Evolutionary conservation across 1,284 basidiomycete genomes (phyloP), one percentile per base, ranked within the genome.

Genomic region (Psilocybe mexicana): DNA sequence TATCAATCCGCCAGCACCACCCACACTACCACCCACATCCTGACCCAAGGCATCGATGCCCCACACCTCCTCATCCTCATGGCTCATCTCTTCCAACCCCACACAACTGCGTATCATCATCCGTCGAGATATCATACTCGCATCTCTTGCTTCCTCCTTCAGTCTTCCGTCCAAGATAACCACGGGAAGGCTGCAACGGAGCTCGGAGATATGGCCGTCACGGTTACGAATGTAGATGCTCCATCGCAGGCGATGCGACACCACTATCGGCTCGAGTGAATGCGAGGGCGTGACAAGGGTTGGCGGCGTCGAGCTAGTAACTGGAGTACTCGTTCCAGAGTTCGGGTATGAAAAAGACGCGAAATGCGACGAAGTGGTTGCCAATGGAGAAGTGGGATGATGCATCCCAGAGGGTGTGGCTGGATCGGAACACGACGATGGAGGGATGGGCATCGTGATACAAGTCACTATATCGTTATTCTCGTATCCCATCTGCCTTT

Each of bases 181-280:
- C 38, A 98, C 76, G 0, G 94, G 95, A 0, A 97, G 80, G 0
- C 94, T 94, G 70, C 94, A 97, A 6, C 94, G 86, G 23, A 98
- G 79, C 73, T 96, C 94, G 2, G 93, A 95, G 1, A 87, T 88
- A 69, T 95, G 93, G 0, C 92, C 92, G 70, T 95, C 93, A n/a
- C 80, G 79, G 68, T 96, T 96, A 61, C 82, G 80, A 68, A 96
- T 88, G 52, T 92, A 77, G 60, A 92, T 88, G 33, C 72, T 83
- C 88, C 88, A 91, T 35, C 87, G 82, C 43, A 91, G 76, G 44
- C 88, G 86, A 74, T 96, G 92, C 5, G 78, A 80, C 25, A 94
- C 79, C 44, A 78, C 76, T 52, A 94, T 86, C 0, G 93, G 93
- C 71, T 88, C 85, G 25, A 88, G 70, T 14, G 77, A 61, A 64